Conservation (phyloP, 139 green algal species). For the Mychonastes homosphaera region DNA sequence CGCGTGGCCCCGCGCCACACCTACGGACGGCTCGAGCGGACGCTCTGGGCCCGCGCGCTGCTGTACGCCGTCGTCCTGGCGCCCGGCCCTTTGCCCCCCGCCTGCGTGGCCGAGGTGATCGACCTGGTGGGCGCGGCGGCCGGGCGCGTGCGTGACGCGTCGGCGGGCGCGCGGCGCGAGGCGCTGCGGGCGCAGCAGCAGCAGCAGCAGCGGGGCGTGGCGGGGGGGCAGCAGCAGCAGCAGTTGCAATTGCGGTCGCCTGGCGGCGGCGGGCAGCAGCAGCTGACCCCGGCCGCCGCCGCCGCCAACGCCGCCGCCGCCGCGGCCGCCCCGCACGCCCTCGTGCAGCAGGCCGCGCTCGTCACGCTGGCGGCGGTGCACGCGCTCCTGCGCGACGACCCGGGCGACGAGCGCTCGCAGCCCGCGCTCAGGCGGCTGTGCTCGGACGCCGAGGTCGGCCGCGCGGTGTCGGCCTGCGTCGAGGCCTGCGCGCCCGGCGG, state of each 20-base stretch:
- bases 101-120: conserved; percentile 32
- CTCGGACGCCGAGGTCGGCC: not conserved
- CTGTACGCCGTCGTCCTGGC: conserved; percentile 41
- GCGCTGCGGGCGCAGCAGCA: not conserved
- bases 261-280: too few relatives aligned
- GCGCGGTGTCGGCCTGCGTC: not conserved
- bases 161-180: not conserved
- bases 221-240: too few relatives aligned
- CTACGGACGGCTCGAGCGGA: conserved; percentile 28
- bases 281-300: not conserved
- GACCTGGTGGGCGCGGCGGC: conserved; percentile 30
- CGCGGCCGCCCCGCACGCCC: not conserved
- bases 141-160: not conserved
- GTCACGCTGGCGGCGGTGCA: conserved; percentile 22
- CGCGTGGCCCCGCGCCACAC: not conserved
- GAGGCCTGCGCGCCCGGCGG: not conserved
- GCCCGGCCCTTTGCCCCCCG: conserved; percentile 13
- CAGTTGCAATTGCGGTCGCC: too few relatives aligned
- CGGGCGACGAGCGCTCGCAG: not conserved
- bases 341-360: conserved; percentile 27
- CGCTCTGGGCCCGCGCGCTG: conserved; percentile 43
- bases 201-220: conserved; percentile 1
- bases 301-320: not conserved
- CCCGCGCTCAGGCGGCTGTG: conserved; percentile 1
- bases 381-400: conserved; percentile 1